phyloP scores from a whole-genome alignment of 108 stramenopile genomes.

The Skeletonema marinoi region DNA sequence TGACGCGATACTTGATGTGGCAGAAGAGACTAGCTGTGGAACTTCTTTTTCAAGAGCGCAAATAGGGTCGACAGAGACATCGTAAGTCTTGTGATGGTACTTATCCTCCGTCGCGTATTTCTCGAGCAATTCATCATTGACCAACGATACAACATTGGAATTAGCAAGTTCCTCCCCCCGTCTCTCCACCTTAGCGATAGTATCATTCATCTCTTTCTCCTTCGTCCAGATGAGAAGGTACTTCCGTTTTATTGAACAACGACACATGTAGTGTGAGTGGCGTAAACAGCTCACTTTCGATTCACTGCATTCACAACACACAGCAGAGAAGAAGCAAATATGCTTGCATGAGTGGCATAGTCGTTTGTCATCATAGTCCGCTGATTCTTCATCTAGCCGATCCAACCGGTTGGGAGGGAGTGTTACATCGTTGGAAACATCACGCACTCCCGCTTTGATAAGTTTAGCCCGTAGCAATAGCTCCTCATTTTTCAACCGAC shows the following conservation, averaged over 20 bases:
- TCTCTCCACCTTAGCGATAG: conserved; percentile 55
- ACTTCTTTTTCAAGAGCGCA: conserved; percentile 22
- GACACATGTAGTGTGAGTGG: conserved; percentile 88
- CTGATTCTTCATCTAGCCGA: conserved; percentile 81
- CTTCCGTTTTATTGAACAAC: conserved; percentile 71
- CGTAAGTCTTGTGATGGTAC: conserved; percentile 21
- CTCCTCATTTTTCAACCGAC: conserved; percentile 79
- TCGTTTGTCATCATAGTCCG: conserved; percentile 93
- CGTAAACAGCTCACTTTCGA: conserved; percentile 87
- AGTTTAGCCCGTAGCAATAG: conserved; percentile 59
- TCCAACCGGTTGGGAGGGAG: conserved; percentile 79
- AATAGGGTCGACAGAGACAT: conserved; percentile 36
- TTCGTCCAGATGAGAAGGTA: conserved; percentile 81
- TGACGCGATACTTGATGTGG: conserved; percentile 3
- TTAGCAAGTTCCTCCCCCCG: conserved; percentile 51
- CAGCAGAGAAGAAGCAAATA: conserved; percentile 93
- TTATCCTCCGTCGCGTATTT: conserved; percentile 24
- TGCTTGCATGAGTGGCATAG: conserved; percentile 90
- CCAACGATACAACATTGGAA: conserved; percentile 9
- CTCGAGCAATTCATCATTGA: not conserved
- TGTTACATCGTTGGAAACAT: conserved; percentile 66
- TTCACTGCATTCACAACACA: conserved; percentile 92
- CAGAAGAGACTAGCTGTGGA: conserved; percentile 26
- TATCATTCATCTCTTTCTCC: conserved; percentile 65
- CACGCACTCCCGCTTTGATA: conserved; percentile 72